Base-by-base conservation (phyloP, 441 rosid species). In the Adansonia gregorii region DNA sequence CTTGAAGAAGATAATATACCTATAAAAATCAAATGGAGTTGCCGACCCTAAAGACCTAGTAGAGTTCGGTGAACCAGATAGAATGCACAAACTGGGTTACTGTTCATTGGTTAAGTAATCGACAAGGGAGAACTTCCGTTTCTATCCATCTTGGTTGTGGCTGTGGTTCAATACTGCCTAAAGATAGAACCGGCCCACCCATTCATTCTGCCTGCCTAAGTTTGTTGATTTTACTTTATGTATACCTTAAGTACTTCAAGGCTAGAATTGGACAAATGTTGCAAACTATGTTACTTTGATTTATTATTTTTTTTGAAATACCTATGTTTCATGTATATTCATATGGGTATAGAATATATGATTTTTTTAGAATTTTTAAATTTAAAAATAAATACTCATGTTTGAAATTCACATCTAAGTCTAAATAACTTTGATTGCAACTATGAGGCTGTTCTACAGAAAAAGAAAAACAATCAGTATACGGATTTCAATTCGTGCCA, bases 201-300 rank as follows among this genome's bases (percentile, higher is more conserved):
- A 81, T 76, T 10, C 94, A 91, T 80, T 96, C 98, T 1, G 95
- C 98, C 87, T 96, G 98, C 82, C 93, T 98, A 67, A 96, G 97
- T 43, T 82, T 87, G 78, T 96, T 94, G 89, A 96, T 94, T 78
- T 96, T 94, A 78, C 98, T 96, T 0, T 96, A 94, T 12, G 94
- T 93, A 69, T 90, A 94, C 46, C 97, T 87, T 84, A 83, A 90
- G 78, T 91, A 91, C 90, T 96, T 96, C 41, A 94, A 72, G 12
- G 98, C 98, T 63, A 90, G 73, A 17, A 93, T 86, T 1, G 99
- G 99, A 45, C 98, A 97, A 92, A 93, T 27, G 35, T 27, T 27
- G 35, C 35, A 27, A 27, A 27, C 35, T 27, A 27, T 27, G 35
- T 27, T 27, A 27, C 35, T 27, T 27, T 27, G 35, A 27, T 27